phyloP scores from a whole-genome alignment of 805 yeast genomes.

The Blastobotrys robertii region DNA sequence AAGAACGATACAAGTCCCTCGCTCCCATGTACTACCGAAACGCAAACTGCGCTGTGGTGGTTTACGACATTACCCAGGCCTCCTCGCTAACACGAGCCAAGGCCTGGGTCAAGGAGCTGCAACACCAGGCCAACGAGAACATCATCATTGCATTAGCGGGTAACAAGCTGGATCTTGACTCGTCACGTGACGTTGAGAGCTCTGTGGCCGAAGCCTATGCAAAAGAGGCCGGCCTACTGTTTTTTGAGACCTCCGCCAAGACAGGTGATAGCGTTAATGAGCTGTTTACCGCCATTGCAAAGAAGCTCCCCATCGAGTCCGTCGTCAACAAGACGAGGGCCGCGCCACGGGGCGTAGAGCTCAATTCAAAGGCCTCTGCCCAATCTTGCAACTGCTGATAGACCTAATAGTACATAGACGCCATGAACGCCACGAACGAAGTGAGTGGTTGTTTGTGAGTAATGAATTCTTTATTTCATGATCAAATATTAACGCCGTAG shows the following conservation, averaged over 20 bases:
- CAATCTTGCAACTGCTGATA: conserved; percentile 29
- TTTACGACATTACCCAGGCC: conserved; percentile 66
- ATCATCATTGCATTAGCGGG: conserved; percentile 83
- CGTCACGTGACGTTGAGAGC: conserved; percentile 37
- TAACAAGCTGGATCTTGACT: conserved; percentile 63
- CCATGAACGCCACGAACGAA: too few species aligned
- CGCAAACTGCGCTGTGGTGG: conserved; percentile 76
- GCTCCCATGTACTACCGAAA: conserved; percentile 81
- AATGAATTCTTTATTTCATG: too few species aligned
- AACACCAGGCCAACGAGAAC: conserved; percentile 65
- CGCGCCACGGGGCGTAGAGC: conserved; percentile 27
- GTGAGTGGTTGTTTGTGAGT: too few species aligned
- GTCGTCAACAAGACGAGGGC: conserved; percentile 17
- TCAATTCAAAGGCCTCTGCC: conserved; percentile 17
- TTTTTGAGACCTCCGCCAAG: conserved; percentile 61
- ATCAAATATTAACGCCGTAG: too few species aligned
- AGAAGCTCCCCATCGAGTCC: conserved; percentile 37
- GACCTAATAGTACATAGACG: too few species aligned
- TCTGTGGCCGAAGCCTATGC: conserved; percentile 41
- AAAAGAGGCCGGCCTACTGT: conserved; percentile 40
- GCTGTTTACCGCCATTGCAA: conserved; percentile 38
- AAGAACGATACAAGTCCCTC: conserved; percentile 69
- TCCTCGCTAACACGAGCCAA: conserved; percentile 67
- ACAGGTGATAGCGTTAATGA: conserved; percentile 51
- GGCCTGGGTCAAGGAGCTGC: conserved; percentile 86